Base-by-base conservation (phyloP, 305 asterid genomes). In the Fraxinus albicans region DNA sequence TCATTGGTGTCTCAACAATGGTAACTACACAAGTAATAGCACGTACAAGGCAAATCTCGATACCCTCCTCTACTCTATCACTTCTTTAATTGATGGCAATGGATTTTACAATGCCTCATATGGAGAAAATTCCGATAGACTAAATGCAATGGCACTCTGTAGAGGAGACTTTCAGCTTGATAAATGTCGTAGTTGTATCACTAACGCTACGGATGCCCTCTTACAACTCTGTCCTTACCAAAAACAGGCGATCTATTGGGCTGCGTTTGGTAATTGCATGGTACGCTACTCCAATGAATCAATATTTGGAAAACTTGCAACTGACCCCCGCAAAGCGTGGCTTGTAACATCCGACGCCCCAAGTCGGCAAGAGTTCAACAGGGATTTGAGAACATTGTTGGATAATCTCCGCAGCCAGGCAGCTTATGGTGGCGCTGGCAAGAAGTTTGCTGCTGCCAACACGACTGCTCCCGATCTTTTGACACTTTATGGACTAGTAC, bases 211-310 rank as follows among this genome's bases (percentile, higher is more conserved):
- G 55, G 1, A 12, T 9, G 1, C 55, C 55, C 17, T 44, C 17
- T 13, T 44, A 44, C 17, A 44, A 3, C 12, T 12, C 15, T 12
- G 55, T 44, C n/a, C 55, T 13, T 10, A 44, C 10, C n/a, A 44
- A 44, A 44, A 44, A 23, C 27, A 38, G 12, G 47, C 47, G 12
- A 40, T 40, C 13, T 1, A 1, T 40, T 40, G 47, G 47, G 47
- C 12, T 8, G 3, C 2, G 47, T 1, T 8, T 40, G 47, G 2
- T 40, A 1, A 40, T 8, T 88, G 90, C 35, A 67, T 84, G 80
- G 12, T 79, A 73, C 81, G 87, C 2, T 88, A 88, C 38, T 77
- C 83, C 6, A 36, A 83, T 38, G 8, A 8, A 9, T 27, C 83
- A 6, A 74, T 85, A 8, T 70, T 70, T 15, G 55, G 79, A n/a